Percentiles rank a stretch among this genome's conserved stretches.
These are phyloP conservation scores for Sugiyamaella novakii DNA, from an alignment of 1,139 yeast species.

Conservation along the genomic window DNA sequence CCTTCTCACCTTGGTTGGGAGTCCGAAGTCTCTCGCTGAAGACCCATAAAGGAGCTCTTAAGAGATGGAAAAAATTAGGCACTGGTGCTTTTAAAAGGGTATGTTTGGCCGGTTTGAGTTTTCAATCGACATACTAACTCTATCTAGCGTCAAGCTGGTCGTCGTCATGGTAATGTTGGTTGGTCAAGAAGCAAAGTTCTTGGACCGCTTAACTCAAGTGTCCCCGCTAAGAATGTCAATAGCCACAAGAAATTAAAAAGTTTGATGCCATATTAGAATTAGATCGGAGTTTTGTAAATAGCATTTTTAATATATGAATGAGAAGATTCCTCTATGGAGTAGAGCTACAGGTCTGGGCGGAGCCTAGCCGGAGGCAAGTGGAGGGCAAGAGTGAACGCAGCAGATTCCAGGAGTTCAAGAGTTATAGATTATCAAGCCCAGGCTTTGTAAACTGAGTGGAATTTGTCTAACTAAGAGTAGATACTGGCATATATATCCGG, in stretches of 20 bases:
- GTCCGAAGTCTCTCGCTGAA: constrained; percentile 38
- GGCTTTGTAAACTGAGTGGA: no score
- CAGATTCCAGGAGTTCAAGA: no score
- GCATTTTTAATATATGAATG: no score
- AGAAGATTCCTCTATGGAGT: background rate
- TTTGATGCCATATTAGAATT: constrained; percentile 40
- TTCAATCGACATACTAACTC: constrained; percentile 8
- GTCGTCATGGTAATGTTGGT: constrained; percentile 92
- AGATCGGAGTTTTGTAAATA: constrained; percentile 14
- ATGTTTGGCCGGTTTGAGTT: constrained; percentile 25
- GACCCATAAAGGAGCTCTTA: constrained; percentile 77
- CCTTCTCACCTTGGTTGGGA: background rate
- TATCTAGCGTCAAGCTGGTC: constrained; percentile 67
- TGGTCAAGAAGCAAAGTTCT: constrained; percentile 66
- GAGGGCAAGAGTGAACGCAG: background rate
- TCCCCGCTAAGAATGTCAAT: constrained; percentile 51
- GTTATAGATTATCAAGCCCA: no score
- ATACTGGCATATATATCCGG: no score
- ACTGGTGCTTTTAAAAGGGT: constrained; percentile 53
- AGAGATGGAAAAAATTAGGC: constrained; percentile 77
- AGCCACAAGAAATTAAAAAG: constrained; percentile 50
- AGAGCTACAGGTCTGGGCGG: constrained; percentile 6
- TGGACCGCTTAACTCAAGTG: constrained; percentile 64
- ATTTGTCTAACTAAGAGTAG: no score
- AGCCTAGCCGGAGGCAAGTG: constrained; percentile 7